These are phyloP conservation scores for Arabis alpina DNA, from an alignment of 345 rosid species.

Conservation along the genomic window DNA sequence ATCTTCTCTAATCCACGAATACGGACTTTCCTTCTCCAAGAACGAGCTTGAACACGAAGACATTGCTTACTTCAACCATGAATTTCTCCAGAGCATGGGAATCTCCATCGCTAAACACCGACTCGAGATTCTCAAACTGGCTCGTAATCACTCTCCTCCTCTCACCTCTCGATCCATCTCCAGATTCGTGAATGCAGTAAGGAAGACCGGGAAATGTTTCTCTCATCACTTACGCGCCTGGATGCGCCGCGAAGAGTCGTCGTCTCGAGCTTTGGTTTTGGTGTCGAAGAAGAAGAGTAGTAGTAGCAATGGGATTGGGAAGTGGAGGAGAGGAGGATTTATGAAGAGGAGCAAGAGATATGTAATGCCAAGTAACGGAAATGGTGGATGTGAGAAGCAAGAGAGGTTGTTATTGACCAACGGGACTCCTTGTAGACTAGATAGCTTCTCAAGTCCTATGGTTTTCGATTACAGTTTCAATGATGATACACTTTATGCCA, in stretches of 20 bases:
- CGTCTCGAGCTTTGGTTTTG: constrained; percentile 62
- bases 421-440: no score
- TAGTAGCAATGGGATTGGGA: constrained; percentile 35
- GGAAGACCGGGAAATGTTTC: no score
- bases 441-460: no score
- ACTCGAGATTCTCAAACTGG: constrained; percentile 89
- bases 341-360: constrained; percentile 72
- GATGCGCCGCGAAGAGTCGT: constrained; percentile 52
- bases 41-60: constrained; percentile 84
- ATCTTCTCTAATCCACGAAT: constrained; percentile 68
- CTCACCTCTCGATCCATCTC: no score
- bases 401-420: constrained; percentile 70
- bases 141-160: no score
- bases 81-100: constrained; percentile 96
- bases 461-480: constrained; percentile 51
- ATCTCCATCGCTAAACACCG: constrained; percentile 94
- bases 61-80: constrained; percentile 82
- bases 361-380: constrained; percentile 39
- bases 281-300: constrained; percentile 44
- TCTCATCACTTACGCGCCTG: no score
- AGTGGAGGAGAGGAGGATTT: constrained; percentile 60
- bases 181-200: no score
- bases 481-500: constrained; percentile 52
- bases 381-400: constrained; percentile 45
- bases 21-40: no score